Conservation (phyloP, 2,329 filamentous ascomycete genomes). For the Trichoderma gracile region DNA sequence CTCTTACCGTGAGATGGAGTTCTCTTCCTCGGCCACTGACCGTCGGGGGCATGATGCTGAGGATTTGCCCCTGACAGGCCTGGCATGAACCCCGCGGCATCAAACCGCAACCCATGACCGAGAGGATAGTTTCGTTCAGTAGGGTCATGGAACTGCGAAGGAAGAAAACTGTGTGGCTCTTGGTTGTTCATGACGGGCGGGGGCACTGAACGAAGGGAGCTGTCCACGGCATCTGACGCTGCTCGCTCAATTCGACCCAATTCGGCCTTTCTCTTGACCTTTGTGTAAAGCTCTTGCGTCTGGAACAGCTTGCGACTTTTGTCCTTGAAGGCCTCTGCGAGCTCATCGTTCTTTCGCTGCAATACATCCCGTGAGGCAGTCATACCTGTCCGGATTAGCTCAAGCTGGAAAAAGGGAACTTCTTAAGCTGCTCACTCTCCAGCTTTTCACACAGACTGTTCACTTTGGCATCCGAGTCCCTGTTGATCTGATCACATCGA, state of each 20-base stretch:
- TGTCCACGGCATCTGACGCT: slow-evolving; percentile 49
- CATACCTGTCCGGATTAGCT: slow-evolving; percentile 46
- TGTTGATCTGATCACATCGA: slow-evolving; percentile 71
- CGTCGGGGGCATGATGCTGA: slow-evolving; percentile 26
- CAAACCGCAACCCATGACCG: slow-evolving; percentile 27
- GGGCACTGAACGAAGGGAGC: slow-evolving; percentile 30
- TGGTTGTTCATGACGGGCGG: slow-evolving; percentile 16
- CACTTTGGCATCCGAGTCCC: slow-evolving; percentile 74
- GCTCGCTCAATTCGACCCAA: slow-evolving; percentile 57
- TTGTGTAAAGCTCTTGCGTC: slow-evolving; percentile 65
- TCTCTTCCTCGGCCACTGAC: slow-evolving; percentile 29
- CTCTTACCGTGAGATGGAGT: slow-evolving; percentile 27
- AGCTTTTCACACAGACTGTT: slow-evolving; percentile 65
- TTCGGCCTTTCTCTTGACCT: slow-evolving; percentile 57
- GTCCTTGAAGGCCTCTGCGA: slow-evolving; percentile 65
- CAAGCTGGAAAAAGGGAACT: neutral
- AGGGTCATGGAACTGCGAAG: neutral
- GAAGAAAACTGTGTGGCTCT: slow-evolving; percentile 19
- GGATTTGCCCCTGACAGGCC: slow-evolving; percentile 26
- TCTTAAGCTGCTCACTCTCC: slow-evolving; percentile 49
- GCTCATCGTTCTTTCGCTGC: slow-evolving; percentile 70
- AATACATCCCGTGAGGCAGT: slow-evolving; percentile 63
- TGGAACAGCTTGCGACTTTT: slow-evolving; percentile 70
- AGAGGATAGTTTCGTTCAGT: slow-evolving; percentile 21
- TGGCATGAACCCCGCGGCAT: slow-evolving; percentile 30